These are phyloP conservation scores for Botrytis sinoallii DNA, from an alignment of 2,329 filamentous ascomycete species.

Conservation along the genomic window DNA sequence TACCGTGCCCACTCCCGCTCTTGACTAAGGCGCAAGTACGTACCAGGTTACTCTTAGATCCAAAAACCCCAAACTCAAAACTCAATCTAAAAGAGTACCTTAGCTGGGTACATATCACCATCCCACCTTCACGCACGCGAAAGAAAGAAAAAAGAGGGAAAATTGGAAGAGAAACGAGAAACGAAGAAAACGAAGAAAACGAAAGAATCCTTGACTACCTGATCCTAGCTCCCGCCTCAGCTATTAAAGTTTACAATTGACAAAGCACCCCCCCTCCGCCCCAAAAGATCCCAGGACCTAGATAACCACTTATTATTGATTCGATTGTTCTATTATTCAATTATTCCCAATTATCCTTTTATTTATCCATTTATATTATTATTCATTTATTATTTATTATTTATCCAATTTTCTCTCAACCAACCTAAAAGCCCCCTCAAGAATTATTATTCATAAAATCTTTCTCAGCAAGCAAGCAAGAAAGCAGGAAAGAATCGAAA, in stretches of 20 bases:
- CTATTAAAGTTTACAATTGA: neutral
- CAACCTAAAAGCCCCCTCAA: neutral
- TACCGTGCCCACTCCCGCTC: conserved; percentile 9
- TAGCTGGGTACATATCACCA: neutral
- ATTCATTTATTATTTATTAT: neutral
- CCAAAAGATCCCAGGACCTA: neutral
- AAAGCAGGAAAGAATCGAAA: neutral
- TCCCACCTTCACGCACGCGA: conserved; percentile 4
- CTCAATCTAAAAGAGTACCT: neutral
- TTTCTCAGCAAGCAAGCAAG: too few species aligned
- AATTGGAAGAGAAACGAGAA: neutral
- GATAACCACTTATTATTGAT: too few species aligned
- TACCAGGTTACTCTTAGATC: neutral
- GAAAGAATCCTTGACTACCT: neutral
- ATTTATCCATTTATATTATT: neutral
- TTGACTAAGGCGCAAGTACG: neutral
- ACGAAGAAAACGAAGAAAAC: neutral
- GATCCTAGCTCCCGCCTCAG: neutral
- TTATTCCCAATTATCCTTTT: neutral
- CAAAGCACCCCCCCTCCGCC: neutral
- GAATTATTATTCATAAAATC: neutral
- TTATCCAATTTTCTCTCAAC: neutral
- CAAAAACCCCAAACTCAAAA: neutral
- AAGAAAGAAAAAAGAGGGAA: neutral
- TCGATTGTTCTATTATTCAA: too few species aligned